Evolutionary conservation across 345 rosid genomes (phyloP), one percentile per base, ranked within the genome.

Genomic region (Orychophragmus violaceus): DNA sequence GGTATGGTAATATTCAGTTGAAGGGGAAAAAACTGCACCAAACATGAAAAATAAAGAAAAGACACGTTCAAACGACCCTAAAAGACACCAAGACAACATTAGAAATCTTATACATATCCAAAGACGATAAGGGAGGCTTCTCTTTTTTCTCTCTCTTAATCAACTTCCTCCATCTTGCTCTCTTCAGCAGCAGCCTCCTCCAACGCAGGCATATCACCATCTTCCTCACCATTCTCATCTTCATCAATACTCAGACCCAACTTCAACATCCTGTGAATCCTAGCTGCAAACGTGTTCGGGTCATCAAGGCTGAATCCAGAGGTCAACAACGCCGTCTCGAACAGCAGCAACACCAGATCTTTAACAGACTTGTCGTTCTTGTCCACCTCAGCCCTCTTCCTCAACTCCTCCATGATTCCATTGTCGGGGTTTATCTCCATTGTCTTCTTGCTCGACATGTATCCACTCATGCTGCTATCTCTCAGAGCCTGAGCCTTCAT

Each of bases 151-250:
- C 18, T 48, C 44, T 17, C 63, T 68, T 70, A 91, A 63, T 91
- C 97, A 0, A 91, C 97, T 36, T 88, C 96, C 71, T 91, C 97
- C 97, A 91, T 91, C 82, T 87, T 91, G 82, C 94, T 88, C 81
- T 83, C 97, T 79, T 87, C 96, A 8, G 77, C 91, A n/a, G 59
- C 90, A 1, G 77, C 91, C 9, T 91, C 97, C 70, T 88, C 97
- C 66, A 91, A 45, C 1, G 83, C 74, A 8, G 96, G 97, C 91
- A 91, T 85, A 10, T 88, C 97, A 5, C 76, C 78, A 17, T 86
- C 96, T 0, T 79, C 88, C 1, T 51, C 96, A 0, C 14, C 84
- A 5, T 29, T 36, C 14, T 87, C 91, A 3, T 79, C 91, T 70
- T 88, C 97, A 0, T 88, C 92, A 13, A 87, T 87, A 69, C 91